phyloP scores from a whole-genome alignment of 768 basidiomycete species.

The Epithele typhae region DNA sequence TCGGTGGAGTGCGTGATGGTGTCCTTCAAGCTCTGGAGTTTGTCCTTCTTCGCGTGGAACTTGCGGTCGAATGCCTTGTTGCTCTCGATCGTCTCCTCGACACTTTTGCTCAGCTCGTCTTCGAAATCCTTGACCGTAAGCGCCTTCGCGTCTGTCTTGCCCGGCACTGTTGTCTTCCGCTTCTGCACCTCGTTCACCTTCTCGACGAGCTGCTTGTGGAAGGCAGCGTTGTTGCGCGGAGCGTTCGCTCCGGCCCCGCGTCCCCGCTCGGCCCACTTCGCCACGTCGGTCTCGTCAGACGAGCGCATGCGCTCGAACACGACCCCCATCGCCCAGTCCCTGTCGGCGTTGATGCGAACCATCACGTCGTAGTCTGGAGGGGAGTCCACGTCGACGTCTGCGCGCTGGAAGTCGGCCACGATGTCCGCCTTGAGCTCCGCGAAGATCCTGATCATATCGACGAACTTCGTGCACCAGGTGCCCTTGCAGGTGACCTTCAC shows the following conservation, averaged over 20 bases:
- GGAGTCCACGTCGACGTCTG: no score
- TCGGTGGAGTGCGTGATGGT: slow-evolving; percentile 29
- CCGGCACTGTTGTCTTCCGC: neutral
- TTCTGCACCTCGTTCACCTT: neutral
- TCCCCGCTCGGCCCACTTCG: slow-evolving; percentile 4
- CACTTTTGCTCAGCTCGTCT: slow-evolving; percentile 3
- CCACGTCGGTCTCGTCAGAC: slow-evolving; percentile 15
- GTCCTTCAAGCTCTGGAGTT: slow-evolving; percentile 26
- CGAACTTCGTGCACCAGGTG: slow-evolving; percentile 24
- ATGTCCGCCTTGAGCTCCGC: slow-evolving; percentile 9
- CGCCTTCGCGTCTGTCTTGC: neutral
- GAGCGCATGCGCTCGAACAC: slow-evolving; percentile 16
- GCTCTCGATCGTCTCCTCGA: slow-evolving; percentile 27
- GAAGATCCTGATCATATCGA: slow-evolving; percentile 2
- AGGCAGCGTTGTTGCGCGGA: slow-evolving; percentile 5
- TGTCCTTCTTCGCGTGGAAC: slow-evolving; percentile 39
- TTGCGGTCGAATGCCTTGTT: slow-evolving; percentile 45
- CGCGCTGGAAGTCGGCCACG: no score
- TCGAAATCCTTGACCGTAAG: neutral
- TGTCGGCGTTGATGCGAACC: no score
- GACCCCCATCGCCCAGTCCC: slow-evolving; percentile 12
- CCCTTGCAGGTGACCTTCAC: slow-evolving; percentile 24
- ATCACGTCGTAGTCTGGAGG: no score
- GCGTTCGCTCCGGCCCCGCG: slow-evolving; percentile 3
- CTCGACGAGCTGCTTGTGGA: slow-evolving; percentile 8